These are phyloP conservation scores for Leishmania gerbilli DNA, from an alignment of 208 protist species.

Conservation along the genomic window DNA sequence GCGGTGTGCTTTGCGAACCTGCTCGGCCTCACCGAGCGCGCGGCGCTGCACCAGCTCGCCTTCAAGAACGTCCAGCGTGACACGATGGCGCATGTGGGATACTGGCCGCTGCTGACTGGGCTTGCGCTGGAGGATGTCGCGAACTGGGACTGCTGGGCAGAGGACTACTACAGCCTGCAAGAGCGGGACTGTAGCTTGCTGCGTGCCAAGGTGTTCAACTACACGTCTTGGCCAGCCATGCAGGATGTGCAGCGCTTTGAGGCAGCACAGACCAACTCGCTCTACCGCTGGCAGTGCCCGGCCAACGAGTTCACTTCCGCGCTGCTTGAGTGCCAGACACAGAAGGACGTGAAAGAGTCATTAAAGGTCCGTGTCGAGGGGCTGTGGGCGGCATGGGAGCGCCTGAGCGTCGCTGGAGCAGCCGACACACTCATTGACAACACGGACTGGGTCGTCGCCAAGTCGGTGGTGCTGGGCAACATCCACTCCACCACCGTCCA, in stretches of 20 bases:
- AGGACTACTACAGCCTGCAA: constrained; percentile 56
- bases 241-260: constrained; percentile 78
- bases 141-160: constrained; percentile 55
- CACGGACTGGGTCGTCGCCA: constrained; percentile 70
- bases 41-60: constrained; percentile 67
- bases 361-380: constrained; percentile 31
- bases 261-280: constrained; percentile 54
- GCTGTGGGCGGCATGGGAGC: constrained; percentile 37
- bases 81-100: constrained; percentile 89
- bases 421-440: constrained; percentile 61
- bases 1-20: constrained; percentile 68
- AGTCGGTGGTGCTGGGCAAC: constrained; percentile 72
- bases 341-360: constrained; percentile 69
- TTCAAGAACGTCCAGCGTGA: constrained; percentile 89
- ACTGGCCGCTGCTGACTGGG: constrained; percentile 70
- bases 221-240: constrained; percentile 83
- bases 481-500: constrained; percentile 66
- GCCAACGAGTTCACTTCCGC: constrained; percentile 43
- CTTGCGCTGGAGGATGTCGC: constrained; percentile 60
- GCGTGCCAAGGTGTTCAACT: constrained; percentile 83
- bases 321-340: constrained; percentile 78
- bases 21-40: constrained; percentile 63
- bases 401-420: constrained; percentile 14
- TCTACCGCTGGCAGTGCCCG: constrained; percentile 50
- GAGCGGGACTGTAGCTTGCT: constrained; percentile 74